phyloP scores from a whole-genome alignment of 768 basidiomycete species.

The Pleurotus djamor region DNA sequence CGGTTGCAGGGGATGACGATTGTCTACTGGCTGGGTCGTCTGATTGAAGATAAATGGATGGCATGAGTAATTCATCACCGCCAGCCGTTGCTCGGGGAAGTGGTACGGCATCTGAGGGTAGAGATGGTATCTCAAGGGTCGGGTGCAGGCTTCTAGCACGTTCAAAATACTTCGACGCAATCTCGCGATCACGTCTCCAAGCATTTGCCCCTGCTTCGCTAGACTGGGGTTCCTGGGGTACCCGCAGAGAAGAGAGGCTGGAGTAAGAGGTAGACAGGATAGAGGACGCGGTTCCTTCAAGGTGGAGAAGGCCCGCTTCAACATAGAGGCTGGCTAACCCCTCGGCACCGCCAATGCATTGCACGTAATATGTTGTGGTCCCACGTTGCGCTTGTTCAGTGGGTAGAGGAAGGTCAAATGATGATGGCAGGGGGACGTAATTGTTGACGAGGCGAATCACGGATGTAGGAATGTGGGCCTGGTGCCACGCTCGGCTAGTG shows the following conservation, averaged over 20 bases:
- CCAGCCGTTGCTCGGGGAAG: conserved; percentile 15
- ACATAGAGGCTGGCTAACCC: conserved; percentile 76
- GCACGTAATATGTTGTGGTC: conserved; percentile 57
- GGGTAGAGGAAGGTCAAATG: conserved; percentile 29
- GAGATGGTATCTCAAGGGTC: conserved; percentile 63
- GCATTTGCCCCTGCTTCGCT: conserved; percentile 63
- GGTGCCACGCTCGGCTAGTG: conserved; percentile 77
- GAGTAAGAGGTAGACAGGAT: conserved; percentile 74
- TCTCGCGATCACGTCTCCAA: conserved; percentile 74
- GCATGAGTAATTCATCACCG: conserved; percentile 60
- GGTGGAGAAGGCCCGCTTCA: conserved; percentile 74
- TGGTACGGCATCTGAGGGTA: conserved; percentile 45
- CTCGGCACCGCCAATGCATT: conserved; percentile 61
- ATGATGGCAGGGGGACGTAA: conserved; percentile 61
- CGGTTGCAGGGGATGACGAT: conserved; percentile 25
- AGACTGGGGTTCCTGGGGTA: conserved; percentile 49
- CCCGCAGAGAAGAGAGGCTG: conserved; percentile 74
- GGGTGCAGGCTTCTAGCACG: conserved; percentile 61
- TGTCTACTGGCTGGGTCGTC: not conserved
- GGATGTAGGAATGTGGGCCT: conserved; percentile 70
- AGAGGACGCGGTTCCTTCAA: conserved; percentile 77
- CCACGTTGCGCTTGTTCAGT: conserved; percentile 44
- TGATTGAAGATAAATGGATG: conserved; percentile 42
- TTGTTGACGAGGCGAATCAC: conserved; percentile 76
- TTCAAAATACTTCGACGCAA: conserved; percentile 71